Percentiles rank a stretch among this genome's conserved stretches.
Evolutionary conservation across 768 basidiomycete genomes (phyloP).

Genomic region (Rhodotorula diobovata): DNA sequence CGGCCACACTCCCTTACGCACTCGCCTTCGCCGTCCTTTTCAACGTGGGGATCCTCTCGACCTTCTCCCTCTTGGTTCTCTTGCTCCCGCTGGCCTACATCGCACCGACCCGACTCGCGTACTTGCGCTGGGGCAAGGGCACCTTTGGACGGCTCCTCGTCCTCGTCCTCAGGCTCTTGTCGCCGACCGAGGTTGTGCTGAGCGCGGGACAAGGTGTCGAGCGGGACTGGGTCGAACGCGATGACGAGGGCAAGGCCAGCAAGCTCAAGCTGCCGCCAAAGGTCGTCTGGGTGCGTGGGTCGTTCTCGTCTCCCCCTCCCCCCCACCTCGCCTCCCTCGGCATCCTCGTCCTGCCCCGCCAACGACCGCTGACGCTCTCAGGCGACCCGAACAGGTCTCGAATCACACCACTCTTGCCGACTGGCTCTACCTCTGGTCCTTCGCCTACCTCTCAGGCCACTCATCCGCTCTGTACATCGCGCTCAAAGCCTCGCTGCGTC

Average conservation of each 20-base stretch:
- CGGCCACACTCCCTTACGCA: neutral
- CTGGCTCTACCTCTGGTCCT: slow-evolving; percentile 65
- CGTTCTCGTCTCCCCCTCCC: neutral
- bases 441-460: slow-evolving; percentile 66
- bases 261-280: slow-evolving; percentile 69
- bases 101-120: neutral
- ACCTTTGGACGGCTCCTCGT: slow-evolving; percentile 48
- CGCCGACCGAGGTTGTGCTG: slow-evolving; percentile 66
- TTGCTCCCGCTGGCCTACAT: neutral
- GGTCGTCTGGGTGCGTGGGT: slow-evolving; percentile 25
- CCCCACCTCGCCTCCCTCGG: neutral
- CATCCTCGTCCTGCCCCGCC: no score
- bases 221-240: slow-evolving; percentile 59
- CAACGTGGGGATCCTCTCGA: neutral
- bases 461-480: slow-evolving; percentile 78
- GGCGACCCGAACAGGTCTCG: slow-evolving; percentile 55
- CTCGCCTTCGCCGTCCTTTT: neutral
- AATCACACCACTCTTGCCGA: slow-evolving; percentile 69
- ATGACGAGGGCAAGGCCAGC: slow-evolving; percentile 57
- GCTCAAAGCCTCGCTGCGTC: slow-evolving; percentile 80
- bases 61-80: neutral
- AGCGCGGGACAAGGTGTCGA: slow-evolving; percentile 54
- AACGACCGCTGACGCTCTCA: neutral
- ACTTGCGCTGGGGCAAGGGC: slow-evolving; percentile 1
- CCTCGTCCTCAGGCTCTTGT: slow-evolving; percentile 74